Evolutionary conservation across 257 asterid species (phyloP), one percentile per base, ranked within the genome.

Genomic region (Marsdenia floribunda): DNA sequence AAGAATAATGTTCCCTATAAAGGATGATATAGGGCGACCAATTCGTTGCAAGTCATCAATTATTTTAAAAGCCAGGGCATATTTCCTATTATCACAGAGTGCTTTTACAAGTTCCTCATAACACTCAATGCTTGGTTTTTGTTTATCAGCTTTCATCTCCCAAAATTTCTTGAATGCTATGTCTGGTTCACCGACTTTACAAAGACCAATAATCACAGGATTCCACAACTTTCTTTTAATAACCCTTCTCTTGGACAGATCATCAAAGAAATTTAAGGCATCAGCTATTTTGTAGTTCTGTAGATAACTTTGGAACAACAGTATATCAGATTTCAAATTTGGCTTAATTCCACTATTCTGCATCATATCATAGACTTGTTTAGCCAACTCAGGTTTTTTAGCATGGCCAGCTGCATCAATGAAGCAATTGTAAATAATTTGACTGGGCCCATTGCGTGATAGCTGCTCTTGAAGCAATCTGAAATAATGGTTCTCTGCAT

Each of bases 371-470:
- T 90, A 88, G 35, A 86, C 90, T 75, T 80, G 84, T 76, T 46
- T 72, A 60, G 98, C 95, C 73, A 89, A 80, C 26, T 87, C 90
- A 67, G 87, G 88, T 75, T 79, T 90, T 73, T 78, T 76, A 3
- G 98, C 96, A 79, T 78, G 89, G 63, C 96, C 97, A 49, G 98
- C 98, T 66, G 93, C 99, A 77, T 83, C 92, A 73, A 94, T 89
- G 87, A 94, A 94, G 75, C 46, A 68, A 73, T 84, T 78, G 83
- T 76, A 92, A 76, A 75, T 55, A 26, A 1, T 8, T 75, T 72
- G 14, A 13, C 69, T 38, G 26, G 90, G 68, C 16, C 66, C 63
- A 71, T 71, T 75, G 18, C 79, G 80, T 29, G 87, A 77, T 73
- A 89, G 81, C 76, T 84, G 93, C 83, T 83, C 83, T 70, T 92